phyloP scores from a whole-genome alignment of 176 grass and related monocot species.

The Coix lacrymajobi region DNA sequence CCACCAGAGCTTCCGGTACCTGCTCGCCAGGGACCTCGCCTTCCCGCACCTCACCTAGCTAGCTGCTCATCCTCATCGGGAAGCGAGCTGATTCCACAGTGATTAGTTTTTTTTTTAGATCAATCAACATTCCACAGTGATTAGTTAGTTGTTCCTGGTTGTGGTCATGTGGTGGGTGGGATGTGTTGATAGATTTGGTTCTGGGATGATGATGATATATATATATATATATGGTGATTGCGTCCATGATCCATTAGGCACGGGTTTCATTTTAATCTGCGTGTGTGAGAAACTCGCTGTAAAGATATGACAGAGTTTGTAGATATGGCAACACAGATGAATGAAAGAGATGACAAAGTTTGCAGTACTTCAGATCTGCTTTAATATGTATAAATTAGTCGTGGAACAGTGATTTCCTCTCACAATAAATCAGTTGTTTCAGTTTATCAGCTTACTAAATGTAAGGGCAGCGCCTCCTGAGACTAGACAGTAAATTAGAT shows the following conservation, averaged over 20 bases:
- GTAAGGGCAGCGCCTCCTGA: too few species aligned
- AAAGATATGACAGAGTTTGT: background rate
- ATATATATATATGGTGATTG: too few species aligned
- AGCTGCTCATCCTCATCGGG: background rate
- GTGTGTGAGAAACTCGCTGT: background rate
- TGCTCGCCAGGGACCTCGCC: constrained; percentile 69
- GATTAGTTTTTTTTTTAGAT: too few species aligned
- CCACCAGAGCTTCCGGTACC: constrained; percentile 65
- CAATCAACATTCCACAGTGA: background rate
- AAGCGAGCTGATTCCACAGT: background rate
- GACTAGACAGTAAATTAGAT: too few species aligned
- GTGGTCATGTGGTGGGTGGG: background rate
- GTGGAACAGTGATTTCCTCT: too few species aligned
- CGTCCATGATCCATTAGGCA: background rate
- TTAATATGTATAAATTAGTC: too few species aligned
- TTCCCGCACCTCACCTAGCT: constrained; percentile 73
- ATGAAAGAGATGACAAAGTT: background rate
- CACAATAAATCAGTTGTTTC: too few species aligned
- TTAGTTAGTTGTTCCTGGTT: background rate
- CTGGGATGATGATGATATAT: background rate
- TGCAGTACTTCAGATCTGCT: too few species aligned
- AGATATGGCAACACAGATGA: background rate
- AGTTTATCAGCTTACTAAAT: too few species aligned
- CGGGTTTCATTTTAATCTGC: background rate
- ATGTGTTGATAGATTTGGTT: constrained; percentile 34